Base-by-base conservation (phyloP, 495 filamentous ascomycete species). In the Penicillium psychrofluorescens region DNA sequence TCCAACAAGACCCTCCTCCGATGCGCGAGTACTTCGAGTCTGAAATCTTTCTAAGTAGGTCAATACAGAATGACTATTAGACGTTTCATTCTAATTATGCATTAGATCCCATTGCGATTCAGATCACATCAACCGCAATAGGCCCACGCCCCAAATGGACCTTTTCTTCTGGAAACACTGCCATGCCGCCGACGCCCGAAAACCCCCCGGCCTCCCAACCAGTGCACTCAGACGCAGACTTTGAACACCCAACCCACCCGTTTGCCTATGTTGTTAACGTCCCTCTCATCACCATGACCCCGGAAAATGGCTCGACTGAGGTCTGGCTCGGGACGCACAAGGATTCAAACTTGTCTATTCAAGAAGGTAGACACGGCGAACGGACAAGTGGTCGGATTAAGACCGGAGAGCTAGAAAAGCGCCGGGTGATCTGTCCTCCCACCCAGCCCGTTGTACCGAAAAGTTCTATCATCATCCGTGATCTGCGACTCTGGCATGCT, bases 401-500 rank as follows among this genome's bases (percentile, higher is more conserved):
- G 22, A 28, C 53, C 5, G 56, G 66, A 11, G 49, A 71, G 9
- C 49, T 80, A 6, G 64, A 71, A 12, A 52, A 61, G 42, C 58
- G 64, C 11, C 47, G 63, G 8, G 49, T 45, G n/a, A 50, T 61
- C 6, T 49, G 68, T 13, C 62, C 70, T 4, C 77, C 76, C 2
- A 55, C 62, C 15, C 78, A 81, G 51, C 72, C 72, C 0, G 43
- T 54, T 5, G 62, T 77, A 2, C 64, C 67, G 16, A 79, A 77
- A 42, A 76, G 78, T 1, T 70, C 70, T 36, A 50, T 81, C 8
- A 54, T 79, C 16, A 47, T 82, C 8, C 62, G 79, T 5, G 78
- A 81, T 54, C 55, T 81, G 41, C 54, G 78, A 15, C 64, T 82
- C 5, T 83, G 77, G 77, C 77, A 83, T 56, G 76, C 73, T 7